These are phyloP conservation scores for Diaporthe helianthi DNA, from an alignment of 2,329 filamentous ascomycete species.

Conservation along the genomic window DNA sequence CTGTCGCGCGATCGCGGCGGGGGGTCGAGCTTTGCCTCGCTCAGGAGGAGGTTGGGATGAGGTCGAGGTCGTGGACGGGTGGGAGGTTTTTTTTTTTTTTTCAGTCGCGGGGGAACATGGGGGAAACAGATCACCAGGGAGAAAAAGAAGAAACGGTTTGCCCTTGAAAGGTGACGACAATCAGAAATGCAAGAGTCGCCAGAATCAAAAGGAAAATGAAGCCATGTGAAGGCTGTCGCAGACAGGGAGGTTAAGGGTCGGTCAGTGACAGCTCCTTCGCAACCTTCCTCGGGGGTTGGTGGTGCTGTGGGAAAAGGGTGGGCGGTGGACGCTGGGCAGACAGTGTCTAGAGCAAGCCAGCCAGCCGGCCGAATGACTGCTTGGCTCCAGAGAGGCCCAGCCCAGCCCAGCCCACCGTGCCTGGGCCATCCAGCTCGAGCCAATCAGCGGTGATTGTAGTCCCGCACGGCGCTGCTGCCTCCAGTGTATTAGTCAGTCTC, in stretches of 20 bases:
- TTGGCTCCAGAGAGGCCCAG: slow-evolving; percentile 10
- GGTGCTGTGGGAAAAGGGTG: background rate
- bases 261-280: slow-evolving; percentile 16
- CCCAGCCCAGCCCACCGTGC: slow-evolving; percentile 13
- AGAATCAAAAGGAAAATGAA: slow-evolving; percentile 27
- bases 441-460: background rate
- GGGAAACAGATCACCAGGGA: background rate
- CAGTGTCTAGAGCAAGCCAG: background rate
- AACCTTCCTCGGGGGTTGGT: slow-evolving; percentile 6
- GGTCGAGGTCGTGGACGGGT: background rate
- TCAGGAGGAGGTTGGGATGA: slow-evolving; percentile 4
- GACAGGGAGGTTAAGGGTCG: slow-evolving; percentile 27
- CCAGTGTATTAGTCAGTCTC: slow-evolving; percentile 14
- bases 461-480: slow-evolving; percentile 7
- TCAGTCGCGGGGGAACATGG: slow-evolving; percentile 22
- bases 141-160: background rate
- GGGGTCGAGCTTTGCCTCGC: slow-evolving; percentile 7
- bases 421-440: background rate
- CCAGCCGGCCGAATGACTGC: background rate
- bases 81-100: slow-evolving; percentile 15
- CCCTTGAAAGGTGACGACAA: background rate
- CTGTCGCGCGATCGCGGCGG: slow-evolving; percentile 18
- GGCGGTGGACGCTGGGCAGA: slow-evolving; percentile 15
- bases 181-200: slow-evolving; percentile 28
- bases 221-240: slow-evolving; percentile 22